phyloP scores from a whole-genome alignment of 192 early-diverging fungal genomes.

The Backusella tuberculispora region DNA sequence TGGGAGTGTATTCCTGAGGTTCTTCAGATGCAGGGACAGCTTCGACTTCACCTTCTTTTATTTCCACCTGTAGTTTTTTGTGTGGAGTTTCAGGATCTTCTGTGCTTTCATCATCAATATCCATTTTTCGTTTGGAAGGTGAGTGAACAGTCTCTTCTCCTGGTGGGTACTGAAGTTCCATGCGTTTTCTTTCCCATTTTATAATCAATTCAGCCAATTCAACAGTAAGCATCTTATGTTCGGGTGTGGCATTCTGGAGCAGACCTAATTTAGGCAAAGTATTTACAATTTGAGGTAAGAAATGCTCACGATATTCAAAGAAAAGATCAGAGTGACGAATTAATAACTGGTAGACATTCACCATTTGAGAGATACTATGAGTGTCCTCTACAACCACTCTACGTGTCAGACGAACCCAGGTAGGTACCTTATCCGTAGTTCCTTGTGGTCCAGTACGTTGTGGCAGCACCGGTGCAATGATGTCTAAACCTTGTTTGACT shows the following conservation, averaged over 20 bases:
- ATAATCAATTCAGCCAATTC: constrained; percentile 92
- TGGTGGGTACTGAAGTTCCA: constrained; percentile 30
- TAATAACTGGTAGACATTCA: constrained; percentile 91
- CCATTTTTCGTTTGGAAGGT: constrained; percentile 21
- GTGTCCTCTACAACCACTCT: constrained; percentile 92
- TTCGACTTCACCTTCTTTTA: constrained; percentile 32
- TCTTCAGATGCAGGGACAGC: constrained; percentile 10
- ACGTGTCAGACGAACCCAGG: constrained; percentile 88
- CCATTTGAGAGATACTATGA: constrained; percentile 86
- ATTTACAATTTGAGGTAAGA: constrained; percentile 87
- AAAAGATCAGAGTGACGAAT: constrained; percentile 89
- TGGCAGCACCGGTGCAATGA: constrained; percentile 90
- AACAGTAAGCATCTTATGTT: constrained; percentile 83
- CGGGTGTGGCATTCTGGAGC: constrained; percentile 80
- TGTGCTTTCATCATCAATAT: constrained; percentile 5
- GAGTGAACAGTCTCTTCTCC: not conserved
- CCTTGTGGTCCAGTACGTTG: constrained; percentile 61
- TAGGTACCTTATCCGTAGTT: constrained; percentile 56
- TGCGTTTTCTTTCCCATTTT: constrained; percentile 83
- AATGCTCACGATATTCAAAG: constrained; percentile 87
- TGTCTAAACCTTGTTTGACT: constrained; percentile 94
- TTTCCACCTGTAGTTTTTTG: constrained; percentile 40
- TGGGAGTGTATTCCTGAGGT: constrained; percentile 50
- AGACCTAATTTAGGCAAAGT: constrained; percentile 88
- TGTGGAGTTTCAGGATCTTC: not conserved